A percentile compares a stretch with the other conserved stretches of the same genome.
Evolutionary conservation across 1,139 yeast species (phyloP).

Genomic region (Kurtzmaniella quercitrusa): DNA sequence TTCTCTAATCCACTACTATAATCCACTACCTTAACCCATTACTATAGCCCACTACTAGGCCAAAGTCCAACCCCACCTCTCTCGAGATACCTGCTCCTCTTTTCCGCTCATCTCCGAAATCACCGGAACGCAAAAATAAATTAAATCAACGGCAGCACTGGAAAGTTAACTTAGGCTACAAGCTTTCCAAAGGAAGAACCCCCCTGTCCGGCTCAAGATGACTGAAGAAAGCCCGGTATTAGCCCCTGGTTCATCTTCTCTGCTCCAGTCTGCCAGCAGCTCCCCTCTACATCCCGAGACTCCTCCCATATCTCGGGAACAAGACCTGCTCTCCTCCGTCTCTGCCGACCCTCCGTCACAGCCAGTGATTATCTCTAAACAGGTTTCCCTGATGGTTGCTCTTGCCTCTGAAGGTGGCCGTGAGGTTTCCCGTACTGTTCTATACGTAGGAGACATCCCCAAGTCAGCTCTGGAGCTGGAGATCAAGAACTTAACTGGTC

Average conservation of each 20-base stretch:
- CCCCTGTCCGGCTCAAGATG: background rate
- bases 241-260: background rate
- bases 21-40: no score
- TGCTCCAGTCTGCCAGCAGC: background rate
- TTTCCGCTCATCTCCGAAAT: background rate
- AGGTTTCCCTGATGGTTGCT: background rate
- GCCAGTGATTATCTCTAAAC: background rate
- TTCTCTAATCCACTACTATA: no score
- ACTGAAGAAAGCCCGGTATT: background rate
- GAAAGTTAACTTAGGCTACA: background rate
- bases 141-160: background rate
- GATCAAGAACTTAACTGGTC: slow-evolving; percentile 57
- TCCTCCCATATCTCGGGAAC: background rate
- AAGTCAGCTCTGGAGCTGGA: slow-evolving; percentile 61
- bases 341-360: background rate
- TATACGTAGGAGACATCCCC: slow-evolving; percentile 75
- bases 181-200: background rate
- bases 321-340: background rate
- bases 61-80: no score
- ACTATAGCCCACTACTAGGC: no score
- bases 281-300: background rate
- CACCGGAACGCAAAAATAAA: background rate
- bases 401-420: slow-evolving; percentile 60
- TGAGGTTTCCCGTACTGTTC: slow-evolving; percentile 64
- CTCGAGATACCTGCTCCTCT: background rate